Evolutionary conservation across 352 stramenopile genomes (phyloP).

Genomic region (Globisporangium perplexum): DNA sequence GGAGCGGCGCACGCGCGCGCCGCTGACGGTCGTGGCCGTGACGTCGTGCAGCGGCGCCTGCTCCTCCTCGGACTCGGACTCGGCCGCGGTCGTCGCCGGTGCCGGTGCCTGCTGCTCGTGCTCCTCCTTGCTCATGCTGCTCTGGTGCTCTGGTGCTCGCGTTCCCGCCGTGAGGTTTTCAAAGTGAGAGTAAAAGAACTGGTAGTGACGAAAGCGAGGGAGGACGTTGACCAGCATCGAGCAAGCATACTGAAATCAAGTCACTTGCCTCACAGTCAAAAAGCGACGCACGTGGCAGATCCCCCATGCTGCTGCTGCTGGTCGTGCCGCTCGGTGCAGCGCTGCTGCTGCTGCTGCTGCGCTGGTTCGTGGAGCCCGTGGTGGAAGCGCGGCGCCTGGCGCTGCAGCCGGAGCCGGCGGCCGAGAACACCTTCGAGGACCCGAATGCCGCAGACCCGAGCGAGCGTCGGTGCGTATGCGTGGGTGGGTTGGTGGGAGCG

Average conservation of each 20-base stretch:
- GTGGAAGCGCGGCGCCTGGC: slow-evolving; percentile 44
- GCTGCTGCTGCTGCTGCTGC: slow-evolving; percentile 32
- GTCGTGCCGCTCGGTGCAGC: slow-evolving; percentile 13
- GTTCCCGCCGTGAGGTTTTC: neutral
- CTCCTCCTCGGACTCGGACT: slow-evolving; percentile 1
- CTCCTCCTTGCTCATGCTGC: neutral
- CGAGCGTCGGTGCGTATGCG: slow-evolving; percentile 35
- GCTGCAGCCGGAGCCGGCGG: slow-evolving; percentile 33
- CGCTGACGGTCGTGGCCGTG: slow-evolving; percentile 22
- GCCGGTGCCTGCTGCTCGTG: neutral
- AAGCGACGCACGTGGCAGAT: neutral
- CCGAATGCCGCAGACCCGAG: slow-evolving; percentile 25
- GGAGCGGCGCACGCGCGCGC: slow-evolving; percentile 48
- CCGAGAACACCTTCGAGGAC: slow-evolving; percentile 59
- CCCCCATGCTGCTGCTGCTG: slow-evolving; percentile 16
- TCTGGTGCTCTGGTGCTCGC: neutral
- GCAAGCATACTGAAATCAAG: no score
- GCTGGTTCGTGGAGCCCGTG: slow-evolving; percentile 57
- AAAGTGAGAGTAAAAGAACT: neutral
- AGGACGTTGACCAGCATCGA: neutral
- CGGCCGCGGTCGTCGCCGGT: slow-evolving; percentile 1
- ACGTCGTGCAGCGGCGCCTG: slow-evolving; percentile 8
- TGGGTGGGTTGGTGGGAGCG: neutral
- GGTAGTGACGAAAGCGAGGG: neutral
- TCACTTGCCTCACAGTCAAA: neutral